These are phyloP conservation scores for Aspergillus ostianus DNA, from an alignment of 495 filamentous ascomycete species.

Conservation along the genomic window DNA sequence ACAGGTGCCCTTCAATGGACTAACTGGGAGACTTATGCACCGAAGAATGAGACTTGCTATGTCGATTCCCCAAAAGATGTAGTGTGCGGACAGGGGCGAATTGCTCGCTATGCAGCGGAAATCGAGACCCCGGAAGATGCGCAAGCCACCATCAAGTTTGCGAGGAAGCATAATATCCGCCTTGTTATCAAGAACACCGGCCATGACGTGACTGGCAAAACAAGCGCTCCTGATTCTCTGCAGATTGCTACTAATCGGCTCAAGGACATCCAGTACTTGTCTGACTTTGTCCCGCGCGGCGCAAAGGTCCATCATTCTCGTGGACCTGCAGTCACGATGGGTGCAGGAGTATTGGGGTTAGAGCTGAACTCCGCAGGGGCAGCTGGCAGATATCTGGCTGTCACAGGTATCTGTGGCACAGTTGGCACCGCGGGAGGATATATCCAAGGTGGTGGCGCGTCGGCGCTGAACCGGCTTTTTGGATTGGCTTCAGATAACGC, in stretches of 20 bases:
- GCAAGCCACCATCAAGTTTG: constrained; percentile 37
- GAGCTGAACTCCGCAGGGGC: constrained; percentile 45
- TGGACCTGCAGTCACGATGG: constrained; percentile 51
- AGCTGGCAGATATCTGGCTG: constrained; percentile 11
- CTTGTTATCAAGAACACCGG: constrained; percentile 60
- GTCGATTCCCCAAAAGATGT: constrained; percentile 41
- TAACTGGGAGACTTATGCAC: constrained; percentile 50
- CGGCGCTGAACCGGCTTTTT: constrained; percentile 36
- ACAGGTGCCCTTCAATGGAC: constrained; percentile 35
- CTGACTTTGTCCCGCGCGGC: constrained; percentile 27
- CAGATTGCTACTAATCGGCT: constrained; percentile 55
- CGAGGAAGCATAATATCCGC: constrained; percentile 22
- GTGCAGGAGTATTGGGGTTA: constrained; percentile 50
- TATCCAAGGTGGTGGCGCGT: constrained; percentile 57
- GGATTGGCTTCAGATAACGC: constrained; percentile 41
- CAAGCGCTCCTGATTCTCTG: constrained; percentile 48
- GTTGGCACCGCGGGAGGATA: constrained; percentile 47
- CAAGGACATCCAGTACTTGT: constrained; percentile 35
- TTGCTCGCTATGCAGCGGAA: constrained; percentile 41
- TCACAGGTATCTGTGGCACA: constrained; percentile 21
- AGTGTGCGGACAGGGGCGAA: constrained; percentile 29
- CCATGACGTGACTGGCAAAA: constrained; percentile 50
- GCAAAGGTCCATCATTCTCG: constrained; percentile 11
- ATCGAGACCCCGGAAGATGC: constrained; percentile 30
- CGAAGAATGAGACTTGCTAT: constrained; percentile 54